Evolutionary conservation across 768 basidiomycete genomes (phyloP).

Genomic region (Auriscalpium vulgare): DNA sequence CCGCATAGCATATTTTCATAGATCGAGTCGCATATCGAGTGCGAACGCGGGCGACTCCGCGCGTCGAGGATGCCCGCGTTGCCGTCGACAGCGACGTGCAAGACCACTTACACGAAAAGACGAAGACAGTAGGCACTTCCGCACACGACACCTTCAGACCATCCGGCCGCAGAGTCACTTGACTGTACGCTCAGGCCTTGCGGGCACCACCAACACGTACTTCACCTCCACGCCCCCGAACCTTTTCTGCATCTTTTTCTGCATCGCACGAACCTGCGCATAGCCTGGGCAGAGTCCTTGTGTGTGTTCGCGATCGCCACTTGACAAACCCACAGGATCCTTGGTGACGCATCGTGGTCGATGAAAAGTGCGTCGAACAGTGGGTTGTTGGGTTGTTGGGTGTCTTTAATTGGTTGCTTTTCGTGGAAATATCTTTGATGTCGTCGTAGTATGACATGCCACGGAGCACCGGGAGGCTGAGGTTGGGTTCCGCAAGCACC

Average conservation of each 20-base stretch:
- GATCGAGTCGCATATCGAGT: too few relatives aligned
- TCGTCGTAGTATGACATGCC: too few relatives aligned
- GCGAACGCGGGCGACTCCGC: too few relatives aligned
- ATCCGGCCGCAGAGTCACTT: not conserved
- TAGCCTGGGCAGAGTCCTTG: not conserved
- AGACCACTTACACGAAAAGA: too few relatives aligned
- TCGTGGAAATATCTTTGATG: too few relatives aligned
- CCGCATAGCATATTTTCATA: too few relatives aligned
- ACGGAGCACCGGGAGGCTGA: too few relatives aligned
- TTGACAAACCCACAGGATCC: not conserved
- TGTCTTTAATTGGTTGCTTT: too few relatives aligned
- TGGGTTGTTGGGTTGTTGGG: too few relatives aligned
- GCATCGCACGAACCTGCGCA: not conserved
- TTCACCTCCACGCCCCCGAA: not conserved
- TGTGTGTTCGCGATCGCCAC: not conserved
- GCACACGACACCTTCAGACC: not conserved
- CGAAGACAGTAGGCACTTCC: not conserved
- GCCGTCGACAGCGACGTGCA: too few relatives aligned
- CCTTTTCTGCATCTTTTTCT: not conserved
- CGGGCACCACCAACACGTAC: not conserved
- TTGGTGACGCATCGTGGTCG: not conserved
- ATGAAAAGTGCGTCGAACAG: not conserved
- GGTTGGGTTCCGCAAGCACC: too few relatives aligned
- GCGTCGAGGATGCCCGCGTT: too few relatives aligned
- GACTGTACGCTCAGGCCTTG: not conserved